Percentiles rank a stretch among this genome's conserved stretches.
Conservation (phyloP, 2,329 filamentous ascomycete genomes). For the Talaromyces sp. region DNA sequence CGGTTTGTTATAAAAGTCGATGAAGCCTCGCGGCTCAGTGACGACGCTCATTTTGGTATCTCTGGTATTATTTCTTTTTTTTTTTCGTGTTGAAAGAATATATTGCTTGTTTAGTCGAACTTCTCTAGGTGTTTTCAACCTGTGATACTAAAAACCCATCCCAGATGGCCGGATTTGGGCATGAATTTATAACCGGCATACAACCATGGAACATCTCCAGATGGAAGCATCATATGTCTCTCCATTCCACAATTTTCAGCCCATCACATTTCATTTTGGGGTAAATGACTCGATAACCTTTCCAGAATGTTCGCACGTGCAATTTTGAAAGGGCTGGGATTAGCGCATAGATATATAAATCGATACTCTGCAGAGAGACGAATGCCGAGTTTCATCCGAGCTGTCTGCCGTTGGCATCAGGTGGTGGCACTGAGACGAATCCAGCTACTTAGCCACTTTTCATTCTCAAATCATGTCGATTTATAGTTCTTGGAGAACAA, state of each 20-base stretch:
- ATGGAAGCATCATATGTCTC: background rate
- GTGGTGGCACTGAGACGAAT: background rate
- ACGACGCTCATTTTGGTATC: slow-evolving; percentile 6
- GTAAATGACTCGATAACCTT: background rate
- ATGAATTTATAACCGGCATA: background rate
- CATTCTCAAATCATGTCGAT: too few relatives aligned
- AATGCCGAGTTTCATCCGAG: background rate
- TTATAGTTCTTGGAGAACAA: too few relatives aligned
- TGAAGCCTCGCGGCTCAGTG: background rate
- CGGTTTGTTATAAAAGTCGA: slow-evolving; percentile 1
- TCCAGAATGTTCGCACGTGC: background rate
- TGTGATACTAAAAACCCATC: background rate
- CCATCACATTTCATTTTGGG: background rate
- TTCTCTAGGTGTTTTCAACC: too few relatives aligned
- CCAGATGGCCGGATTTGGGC: background rate
- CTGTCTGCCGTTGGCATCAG: background rate
- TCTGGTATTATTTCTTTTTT: background rate
- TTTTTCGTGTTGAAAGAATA: too few relatives aligned
- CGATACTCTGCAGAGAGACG: background rate
- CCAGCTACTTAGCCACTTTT: background rate
- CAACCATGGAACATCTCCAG: background rate
- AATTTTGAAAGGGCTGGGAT: background rate
- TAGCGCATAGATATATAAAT: background rate
- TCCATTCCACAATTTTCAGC: background rate
- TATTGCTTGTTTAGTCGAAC: too few relatives aligned